Percentiles rank a stretch among this genome's conserved stretches.
Conservation (phyloP, 2,329 filamentous ascomycete species). For the Neonectria faginata region DNA sequence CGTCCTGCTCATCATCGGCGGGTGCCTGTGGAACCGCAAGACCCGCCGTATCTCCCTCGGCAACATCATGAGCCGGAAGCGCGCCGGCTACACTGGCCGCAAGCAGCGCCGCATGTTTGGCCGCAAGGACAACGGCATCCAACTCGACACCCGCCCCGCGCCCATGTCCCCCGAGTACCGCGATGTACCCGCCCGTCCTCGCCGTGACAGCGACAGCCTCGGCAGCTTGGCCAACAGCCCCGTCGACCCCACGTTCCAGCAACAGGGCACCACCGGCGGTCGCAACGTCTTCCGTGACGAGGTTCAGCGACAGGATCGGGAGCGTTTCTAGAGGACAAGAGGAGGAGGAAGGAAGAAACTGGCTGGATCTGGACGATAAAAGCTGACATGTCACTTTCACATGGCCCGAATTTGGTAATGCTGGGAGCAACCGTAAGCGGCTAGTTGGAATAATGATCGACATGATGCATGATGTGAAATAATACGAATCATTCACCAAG, state of each 20-base stretch:
- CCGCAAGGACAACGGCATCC: slow-evolving; percentile 56
- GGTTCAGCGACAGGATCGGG: slow-evolving; percentile 59
- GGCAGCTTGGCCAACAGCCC: slow-evolving; percentile 63
- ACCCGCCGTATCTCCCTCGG: slow-evolving; percentile 63
- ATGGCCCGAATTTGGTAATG: slow-evolving; percentile 31
- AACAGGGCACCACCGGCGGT: slow-evolving; percentile 50
- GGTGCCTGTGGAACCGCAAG: slow-evolving; percentile 67
- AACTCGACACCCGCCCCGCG: slow-evolving; percentile 54
- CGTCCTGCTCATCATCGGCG: slow-evolving; percentile 62
- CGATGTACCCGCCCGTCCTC: slow-evolving; percentile 48
- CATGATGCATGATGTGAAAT: slow-evolving; percentile 41
- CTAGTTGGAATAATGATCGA: slow-evolving; percentile 39
- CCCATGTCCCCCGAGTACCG: slow-evolving; percentile 48
- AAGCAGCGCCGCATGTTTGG: slow-evolving; percentile 52
- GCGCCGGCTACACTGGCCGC: slow-evolving; percentile 59
- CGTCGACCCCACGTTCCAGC: slow-evolving; percentile 56
- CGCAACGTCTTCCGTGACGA: slow-evolving; percentile 64
- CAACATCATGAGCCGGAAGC: slow-evolving; percentile 62
- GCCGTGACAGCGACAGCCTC: slow-evolving; percentile 60
- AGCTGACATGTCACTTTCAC: slow-evolving; percentile 8
- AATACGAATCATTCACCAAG: slow-evolving; percentile 39
- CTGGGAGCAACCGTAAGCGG: slow-evolving; percentile 21
- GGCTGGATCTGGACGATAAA: slow-evolving; percentile 11
- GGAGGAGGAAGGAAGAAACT: slow-evolving; percentile 6
- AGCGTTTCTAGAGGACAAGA: slow-evolving; percentile 46